Conservation (phyloP, 805 yeast genomes). For the Ogataea saltuana region DNA sequence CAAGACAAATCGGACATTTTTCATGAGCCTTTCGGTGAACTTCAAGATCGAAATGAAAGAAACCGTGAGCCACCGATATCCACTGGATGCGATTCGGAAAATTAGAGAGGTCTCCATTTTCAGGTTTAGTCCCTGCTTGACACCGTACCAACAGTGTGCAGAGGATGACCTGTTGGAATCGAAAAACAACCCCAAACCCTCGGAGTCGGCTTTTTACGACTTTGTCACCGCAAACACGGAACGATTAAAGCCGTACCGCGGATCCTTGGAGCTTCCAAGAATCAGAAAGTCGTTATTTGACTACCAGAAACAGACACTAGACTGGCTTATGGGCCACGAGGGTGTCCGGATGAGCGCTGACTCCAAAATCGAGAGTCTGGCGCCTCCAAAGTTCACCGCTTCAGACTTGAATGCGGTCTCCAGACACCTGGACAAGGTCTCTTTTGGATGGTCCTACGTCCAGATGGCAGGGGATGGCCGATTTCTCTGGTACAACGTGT, state of each 20-base stretch:
- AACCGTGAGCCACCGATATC: slow-evolving; percentile 17
- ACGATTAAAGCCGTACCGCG: slow-evolving; percentile 11
- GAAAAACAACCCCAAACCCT: slow-evolving; percentile 23
- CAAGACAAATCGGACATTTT: neutral
- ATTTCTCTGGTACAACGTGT: slow-evolving; percentile 48
- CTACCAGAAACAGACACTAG: slow-evolving; percentile 56
- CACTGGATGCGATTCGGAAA: slow-evolving; percentile 22
- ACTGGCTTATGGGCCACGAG: slow-evolving; percentile 59
- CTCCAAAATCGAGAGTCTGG: slow-evolving; percentile 20
- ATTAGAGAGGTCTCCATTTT: slow-evolving; percentile 20
- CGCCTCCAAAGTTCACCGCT: slow-evolving; percentile 21
- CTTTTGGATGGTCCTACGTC: slow-evolving; percentile 55
- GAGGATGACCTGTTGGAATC: too few species aligned
- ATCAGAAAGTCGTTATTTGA: slow-evolving; percentile 29
- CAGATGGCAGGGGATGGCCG: slow-evolving; percentile 9
- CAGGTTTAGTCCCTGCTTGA: slow-evolving; percentile 20
- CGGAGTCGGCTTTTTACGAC: slow-evolving; percentile 47
- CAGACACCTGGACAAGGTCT: slow-evolving; percentile 40
- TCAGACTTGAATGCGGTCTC: slow-evolving; percentile 30
- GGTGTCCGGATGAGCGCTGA: slow-evolving; percentile 39
- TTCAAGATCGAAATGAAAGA: slow-evolving; percentile 18
- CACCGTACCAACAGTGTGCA: slow-evolving; percentile 26
- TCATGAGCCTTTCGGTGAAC: slow-evolving; percentile 3
- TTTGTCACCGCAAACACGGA: slow-evolving; percentile 48
- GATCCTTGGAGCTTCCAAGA: slow-evolving; percentile 16